Percentiles rank a stretch among this genome's conserved stretches.
Evolutionary conservation across 2,329 filamentous ascomycete species (phyloP).

Genomic region (Huntiella moniliformis): DNA sequence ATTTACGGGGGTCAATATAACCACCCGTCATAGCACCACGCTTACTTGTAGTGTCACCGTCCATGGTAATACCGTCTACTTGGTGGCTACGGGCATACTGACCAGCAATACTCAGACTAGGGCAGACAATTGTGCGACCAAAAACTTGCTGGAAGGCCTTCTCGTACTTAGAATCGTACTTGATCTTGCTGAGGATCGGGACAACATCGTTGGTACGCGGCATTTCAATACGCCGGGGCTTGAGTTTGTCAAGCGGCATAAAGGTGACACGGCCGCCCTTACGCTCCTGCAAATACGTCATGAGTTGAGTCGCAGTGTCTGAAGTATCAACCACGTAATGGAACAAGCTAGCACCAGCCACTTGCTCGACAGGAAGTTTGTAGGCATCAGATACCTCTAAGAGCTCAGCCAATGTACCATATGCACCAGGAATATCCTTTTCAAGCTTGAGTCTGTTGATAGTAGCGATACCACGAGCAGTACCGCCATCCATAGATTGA

Average conservation of each 20-base stretch:
- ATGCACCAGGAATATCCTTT: conserved; percentile 64
- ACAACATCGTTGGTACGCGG: conserved; percentile 76
- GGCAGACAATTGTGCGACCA: conserved; percentile 85
- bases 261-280: conserved; percentile 81
- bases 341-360: conserved; percentile 80
- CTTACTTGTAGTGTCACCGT: conserved; percentile 89
- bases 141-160: conserved; percentile 89
- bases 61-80: conserved; percentile 80
- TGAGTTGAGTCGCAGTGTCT: conserved; percentile 63
- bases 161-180: conserved; percentile 58
- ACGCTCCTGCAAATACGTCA: conserved; percentile 60
- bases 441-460: conserved; percentile 69
- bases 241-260: conserved; percentile 74
- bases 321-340: conserved; percentile 92
- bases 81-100: conserved; percentile 87
- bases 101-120: conserved; percentile 67
- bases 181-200: conserved; percentile 68
- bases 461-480: conserved; percentile 68
- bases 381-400: conserved; percentile 72
- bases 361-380: conserved; percentile 77
- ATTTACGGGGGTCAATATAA: conserved; percentile 71
- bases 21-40: conserved; percentile 90
- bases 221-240: conserved; percentile 51
- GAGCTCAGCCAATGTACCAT: conserved; percentile 86
- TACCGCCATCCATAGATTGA: conserved; percentile 77